Evolutionary conservation across 805 yeast genomes (phyloP).

Genomic region (Hanseniaspora guilliermondii): DNA sequence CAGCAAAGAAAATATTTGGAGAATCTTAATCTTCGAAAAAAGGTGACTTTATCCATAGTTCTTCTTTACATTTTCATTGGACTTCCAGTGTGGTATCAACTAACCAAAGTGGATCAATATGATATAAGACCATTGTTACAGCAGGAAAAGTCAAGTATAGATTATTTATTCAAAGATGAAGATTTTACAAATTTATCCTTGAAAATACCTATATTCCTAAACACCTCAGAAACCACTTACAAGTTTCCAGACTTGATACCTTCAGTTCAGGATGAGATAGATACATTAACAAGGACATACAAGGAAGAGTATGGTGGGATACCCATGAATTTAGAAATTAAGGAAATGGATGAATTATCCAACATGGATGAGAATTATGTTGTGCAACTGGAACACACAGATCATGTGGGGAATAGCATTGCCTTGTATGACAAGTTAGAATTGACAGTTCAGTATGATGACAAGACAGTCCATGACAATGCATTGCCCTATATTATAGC

Average conservation of each 20-base stretch:
- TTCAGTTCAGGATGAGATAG: conserved; percentile 40
- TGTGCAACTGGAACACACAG: conserved; percentile 31
- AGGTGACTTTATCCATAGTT: conserved; percentile 18
- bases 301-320: conserved; percentile 23
- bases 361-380: conserved; percentile 20
- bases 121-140: conserved; percentile 8
- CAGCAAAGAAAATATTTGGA: conserved; percentile 9
- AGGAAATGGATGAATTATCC: not conserved
- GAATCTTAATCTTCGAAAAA: conserved; percentile 18
- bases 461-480: conserved; percentile 26
- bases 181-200: conserved; percentile 31
- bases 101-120: conserved; percentile 29
- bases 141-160: conserved; percentile 31
- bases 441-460: conserved; percentile 8
- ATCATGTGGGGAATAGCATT: conserved; percentile 34
- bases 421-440: conserved; percentile 7
- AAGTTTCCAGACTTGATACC: conserved; percentile 54
- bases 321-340: conserved; percentile 27
- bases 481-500: conserved; percentile 52
- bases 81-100: conserved; percentile 32
- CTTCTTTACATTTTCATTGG: conserved; percentile 28
- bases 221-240: conserved; percentile 31
- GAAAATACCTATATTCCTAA: conserved; percentile 33
- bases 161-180: conserved; percentile 23
- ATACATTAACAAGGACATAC: conserved; percentile 29